Base-by-base conservation (phyloP, 495 filamentous ascomycete species). In the Aspergillus heteromorphus region DNA sequence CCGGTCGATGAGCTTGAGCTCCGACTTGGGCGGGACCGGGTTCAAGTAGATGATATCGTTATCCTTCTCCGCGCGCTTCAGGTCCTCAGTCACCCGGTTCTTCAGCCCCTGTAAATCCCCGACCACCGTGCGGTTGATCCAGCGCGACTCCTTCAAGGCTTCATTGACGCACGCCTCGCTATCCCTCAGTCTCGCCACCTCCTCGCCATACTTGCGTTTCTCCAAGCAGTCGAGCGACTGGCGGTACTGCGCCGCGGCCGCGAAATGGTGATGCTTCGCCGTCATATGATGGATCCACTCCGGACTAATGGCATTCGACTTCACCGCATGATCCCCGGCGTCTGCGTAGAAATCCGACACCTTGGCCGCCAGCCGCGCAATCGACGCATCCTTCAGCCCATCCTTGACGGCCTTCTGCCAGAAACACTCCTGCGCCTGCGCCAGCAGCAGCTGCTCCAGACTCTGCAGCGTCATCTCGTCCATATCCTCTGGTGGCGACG, bases 261-360 rank as follows among this genome's bases (percentile, higher is more conserved):
- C 93, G 69, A 98, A 97, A 66, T 98, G 93, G 65, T 97, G 89
- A 60, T 97, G 91, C 68, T 98, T 98, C 2, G 93, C 93, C 5
- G 87, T 88, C 83, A 93, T 93, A 61, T 97, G 93, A 69, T 98
- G 95, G 45, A 98, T 96, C 93, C 93, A 97, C 53, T 95, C 89
- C 42, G 86, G 89, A 60, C 89, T 93, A 55, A 98, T 88, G 23
- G 86, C 85, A 55, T 92, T 86, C 31, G 89, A 95, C 57, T 89
- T 91, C 54, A 92, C 85, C 5, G 90, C 91, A 49, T 85, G 86
- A 52, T 96, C 93, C 1, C 87, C 85, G 13, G 92, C 89, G 42
- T 86, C 75, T 23, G 83, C 87, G 67, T 97, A 98, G 30, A 93
- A 83, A 65, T 98, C 93, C 0, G 89, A 95, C 2, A 97, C 92